Evolutionary conservation across 805 yeast species (phyloP).

Genomic region (Spathaspora boniae): DNA sequence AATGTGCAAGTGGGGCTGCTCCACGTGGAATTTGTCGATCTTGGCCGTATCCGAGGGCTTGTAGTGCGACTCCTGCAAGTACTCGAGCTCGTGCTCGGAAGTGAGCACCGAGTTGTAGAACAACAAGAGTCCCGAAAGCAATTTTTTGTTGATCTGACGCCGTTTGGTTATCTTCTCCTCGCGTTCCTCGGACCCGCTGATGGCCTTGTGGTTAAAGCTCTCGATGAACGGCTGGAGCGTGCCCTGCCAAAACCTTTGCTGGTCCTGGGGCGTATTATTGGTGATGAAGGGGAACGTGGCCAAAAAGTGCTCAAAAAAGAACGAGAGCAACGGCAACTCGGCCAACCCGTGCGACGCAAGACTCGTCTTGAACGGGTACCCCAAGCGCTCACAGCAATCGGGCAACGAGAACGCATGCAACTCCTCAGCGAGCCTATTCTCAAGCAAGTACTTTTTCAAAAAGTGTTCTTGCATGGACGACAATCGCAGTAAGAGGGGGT

Average conservation of each 20-base stretch:
- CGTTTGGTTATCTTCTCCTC: constrained; percentile 65
- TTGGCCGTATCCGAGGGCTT: constrained; percentile 36
- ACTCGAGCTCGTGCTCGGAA: constrained; percentile 53
- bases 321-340: constrained; percentile 66
- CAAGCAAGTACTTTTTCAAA: constrained; percentile 75
- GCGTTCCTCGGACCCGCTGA: constrained; percentile 72
- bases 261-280: constrained; percentile 43
- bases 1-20: background rate
- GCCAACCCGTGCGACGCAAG: constrained; percentile 12
- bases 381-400: constrained; percentile 64
- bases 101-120: constrained; percentile 74
- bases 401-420: constrained; percentile 56
- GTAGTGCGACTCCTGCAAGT: constrained; percentile 33
- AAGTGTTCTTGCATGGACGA: constrained; percentile 79
- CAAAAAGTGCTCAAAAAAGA: constrained; percentile 60
- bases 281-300: constrained; percentile 74
- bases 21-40: constrained; percentile 26
- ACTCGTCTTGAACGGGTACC: constrained; percentile 61
- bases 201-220: constrained; percentile 65
- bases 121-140: constrained; percentile 61
- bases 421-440: constrained; percentile 60
- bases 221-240: constrained; percentile 82
- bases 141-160: constrained; percentile 55
- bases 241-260: constrained; percentile 63
- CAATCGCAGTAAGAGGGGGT: constrained; percentile 20